phyloP scores from a whole-genome alignment of 352 stramenopile species.

The Globisporangium paroecandrum region DNA sequence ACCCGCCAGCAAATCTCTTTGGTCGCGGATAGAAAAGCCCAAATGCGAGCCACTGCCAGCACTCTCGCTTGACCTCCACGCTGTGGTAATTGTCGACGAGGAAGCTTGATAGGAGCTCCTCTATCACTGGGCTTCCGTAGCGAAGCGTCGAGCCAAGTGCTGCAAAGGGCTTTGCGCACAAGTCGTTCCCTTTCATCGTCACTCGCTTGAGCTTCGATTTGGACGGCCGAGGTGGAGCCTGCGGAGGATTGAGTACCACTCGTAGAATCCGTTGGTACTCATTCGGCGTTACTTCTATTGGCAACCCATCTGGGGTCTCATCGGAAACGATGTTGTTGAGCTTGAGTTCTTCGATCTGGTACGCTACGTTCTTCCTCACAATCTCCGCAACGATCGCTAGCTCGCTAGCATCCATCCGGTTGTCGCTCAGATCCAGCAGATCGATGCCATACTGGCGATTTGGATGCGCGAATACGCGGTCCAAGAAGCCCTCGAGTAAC shows the following conservation, averaged over 20 bases:
- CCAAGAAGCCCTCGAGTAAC: not conserved
- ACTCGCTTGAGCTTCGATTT: not conserved
- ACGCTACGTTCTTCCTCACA: not conserved
- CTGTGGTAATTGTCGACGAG: not conserved
- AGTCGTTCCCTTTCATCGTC: slow-evolving; percentile 11
- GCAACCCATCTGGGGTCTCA: not conserved
- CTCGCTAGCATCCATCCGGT: not conserved
- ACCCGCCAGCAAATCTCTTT: not conserved
- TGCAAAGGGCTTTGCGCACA: slow-evolving; percentile 6
- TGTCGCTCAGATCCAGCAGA: slow-evolving; percentile 9
- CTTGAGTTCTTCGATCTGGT: slow-evolving; percentile 7
- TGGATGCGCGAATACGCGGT: slow-evolving; percentile 3
- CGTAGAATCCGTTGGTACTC: slow-evolving; percentile 4
- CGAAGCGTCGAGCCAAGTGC: slow-evolving; percentile 8
- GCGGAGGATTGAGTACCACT: not conserved
- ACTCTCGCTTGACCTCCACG: not conserved
- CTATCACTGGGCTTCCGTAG: not conserved
- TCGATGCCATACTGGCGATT: not conserved
- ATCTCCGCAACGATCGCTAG: slow-evolving; percentile 3
- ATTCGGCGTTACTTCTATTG: not conserved
- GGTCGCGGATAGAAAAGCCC: not conserved
- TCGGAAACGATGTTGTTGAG: slow-evolving; percentile 11
- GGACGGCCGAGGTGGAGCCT: not conserved
- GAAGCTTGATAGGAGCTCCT: slow-evolving; percentile 6
- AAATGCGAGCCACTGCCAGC: slow-evolving; percentile 9